Evolutionary conservation across 352 stramenopile genomes (phyloP).

Genomic region (Phytophthora multivora): DNA sequence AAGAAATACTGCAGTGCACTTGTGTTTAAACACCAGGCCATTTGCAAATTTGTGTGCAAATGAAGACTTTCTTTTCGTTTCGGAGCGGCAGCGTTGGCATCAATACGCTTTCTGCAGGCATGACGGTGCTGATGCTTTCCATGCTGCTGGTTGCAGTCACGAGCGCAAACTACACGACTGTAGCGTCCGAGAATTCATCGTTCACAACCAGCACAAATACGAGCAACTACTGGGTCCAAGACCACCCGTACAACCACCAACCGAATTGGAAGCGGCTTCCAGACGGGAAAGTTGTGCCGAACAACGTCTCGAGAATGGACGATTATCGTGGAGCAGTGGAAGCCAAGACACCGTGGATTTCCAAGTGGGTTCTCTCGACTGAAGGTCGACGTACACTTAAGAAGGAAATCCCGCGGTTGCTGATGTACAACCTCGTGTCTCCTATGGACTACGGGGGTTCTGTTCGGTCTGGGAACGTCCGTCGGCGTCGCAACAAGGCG

Average conservation of each 20-base stretch:
- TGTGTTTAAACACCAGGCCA: no score
- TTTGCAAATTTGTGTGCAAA: neutral
- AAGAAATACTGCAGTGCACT: no score
- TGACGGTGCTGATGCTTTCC: slow-evolving; percentile 1
- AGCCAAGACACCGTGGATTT: slow-evolving; percentile 36
- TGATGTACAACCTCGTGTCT: slow-evolving; percentile 63
- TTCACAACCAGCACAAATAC: slow-evolving; percentile 12
- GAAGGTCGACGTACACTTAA: slow-evolving; percentile 34
- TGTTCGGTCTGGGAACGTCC: slow-evolving; percentile 36
- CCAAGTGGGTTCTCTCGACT: slow-evolving; percentile 36
- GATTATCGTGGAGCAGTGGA: slow-evolving; percentile 24
- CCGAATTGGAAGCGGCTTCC: slow-evolving; percentile 42
- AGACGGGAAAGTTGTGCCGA: slow-evolving; percentile 44
- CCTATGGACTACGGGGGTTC: slow-evolving; percentile 47
- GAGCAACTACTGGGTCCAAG: slow-evolving; percentile 49
- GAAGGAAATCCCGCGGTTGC: slow-evolving; percentile 30
- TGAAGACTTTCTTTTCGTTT: slow-evolving; percentile 10
- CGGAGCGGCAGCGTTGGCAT: neutral
- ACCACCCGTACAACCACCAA: slow-evolving; percentile 50
- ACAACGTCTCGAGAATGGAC: slow-evolving; percentile 26
- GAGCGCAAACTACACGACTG: slow-evolving; percentile 4
- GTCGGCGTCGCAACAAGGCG: slow-evolving; percentile 41
- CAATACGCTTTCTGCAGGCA: neutral
- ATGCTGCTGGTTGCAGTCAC: neutral
- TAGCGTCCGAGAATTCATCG: no score